Evolutionary conservation across 2,329 filamentous ascomycete species (phyloP).

Genomic region (Cytospora schulzeri): DNA sequence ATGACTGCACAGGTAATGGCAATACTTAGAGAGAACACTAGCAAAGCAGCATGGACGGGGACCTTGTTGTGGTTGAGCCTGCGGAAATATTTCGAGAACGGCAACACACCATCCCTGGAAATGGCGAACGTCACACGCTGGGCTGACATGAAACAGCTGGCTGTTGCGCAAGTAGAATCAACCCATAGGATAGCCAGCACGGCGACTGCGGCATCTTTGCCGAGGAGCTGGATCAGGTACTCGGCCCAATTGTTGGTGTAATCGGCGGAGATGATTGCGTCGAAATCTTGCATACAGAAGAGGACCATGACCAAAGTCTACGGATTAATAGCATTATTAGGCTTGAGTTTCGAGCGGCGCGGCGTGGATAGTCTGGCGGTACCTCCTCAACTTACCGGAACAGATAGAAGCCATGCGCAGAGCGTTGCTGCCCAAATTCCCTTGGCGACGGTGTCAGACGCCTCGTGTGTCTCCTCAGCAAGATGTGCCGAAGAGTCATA

Average conservation of each 20-base stretch:
- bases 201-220: conserved; percentile 38
- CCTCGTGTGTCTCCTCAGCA: conserved; percentile 42
- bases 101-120: conserved; percentile 42
- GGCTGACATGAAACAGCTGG: conserved; percentile 42
- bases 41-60: conserved; percentile 40
- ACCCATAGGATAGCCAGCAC: conserved; percentile 42
- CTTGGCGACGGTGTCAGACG: conserved; percentile 40
- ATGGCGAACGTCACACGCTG: conserved; percentile 45
- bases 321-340: neutral
- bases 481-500: conserved; percentile 41
- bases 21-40: conserved; percentile 38
- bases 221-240: conserved; percentile 42
- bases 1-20: conserved; percentile 41
- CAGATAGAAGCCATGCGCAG: conserved; percentile 40
- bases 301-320: conserved; percentile 41
- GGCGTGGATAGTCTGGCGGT: neutral
- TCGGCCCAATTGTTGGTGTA: conserved; percentile 45
- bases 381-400: conserved; percentile 32
- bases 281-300: conserved; percentile 45
- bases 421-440: conserved; percentile 43
- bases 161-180: conserved; percentile 41
- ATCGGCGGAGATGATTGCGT: conserved; percentile 38
- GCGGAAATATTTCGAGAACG: conserved; percentile 39
- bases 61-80: conserved; percentile 37
- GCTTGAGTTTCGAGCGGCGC: neutral